Conservation (phyloP, 352 stramenopile species). For the Pythium aquatile region DNA sequence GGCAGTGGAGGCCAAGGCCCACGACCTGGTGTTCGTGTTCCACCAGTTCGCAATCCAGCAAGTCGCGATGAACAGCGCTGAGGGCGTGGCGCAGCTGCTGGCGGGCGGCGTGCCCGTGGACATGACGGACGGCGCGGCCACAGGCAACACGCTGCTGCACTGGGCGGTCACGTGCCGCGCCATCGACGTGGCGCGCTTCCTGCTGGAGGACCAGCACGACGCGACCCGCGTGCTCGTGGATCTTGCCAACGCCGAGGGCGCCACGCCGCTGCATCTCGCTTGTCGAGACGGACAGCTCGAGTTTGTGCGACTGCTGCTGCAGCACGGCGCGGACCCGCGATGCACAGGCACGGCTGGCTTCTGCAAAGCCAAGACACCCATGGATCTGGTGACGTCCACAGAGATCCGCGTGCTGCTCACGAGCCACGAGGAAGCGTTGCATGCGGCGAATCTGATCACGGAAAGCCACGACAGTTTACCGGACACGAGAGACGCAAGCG, state of each 20-base stretch:
- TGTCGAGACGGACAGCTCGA: conserved; percentile 54
- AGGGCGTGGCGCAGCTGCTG: conserved; percentile 61
- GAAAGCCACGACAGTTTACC: neutral
- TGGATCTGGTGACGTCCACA: conserved; percentile 50
- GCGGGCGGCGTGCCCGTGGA: conserved; percentile 48
- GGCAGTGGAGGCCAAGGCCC: conserved; percentile 51
- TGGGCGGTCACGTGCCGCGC: conserved; percentile 81
- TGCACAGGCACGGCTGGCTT: conserved; percentile 48
- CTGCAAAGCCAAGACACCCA: conserved; percentile 52
- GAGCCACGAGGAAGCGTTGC: conserved; percentile 18
- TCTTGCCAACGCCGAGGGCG: conserved; percentile 60
- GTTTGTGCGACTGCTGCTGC: conserved; percentile 53
- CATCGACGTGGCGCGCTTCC: conserved; percentile 40
- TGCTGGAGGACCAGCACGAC: conserved; percentile 45
- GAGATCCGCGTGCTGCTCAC: conserved; percentile 41
- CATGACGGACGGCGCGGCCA: conserved; percentile 47
- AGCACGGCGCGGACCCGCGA: conserved; percentile 38
- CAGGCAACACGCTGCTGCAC: conserved; percentile 64
- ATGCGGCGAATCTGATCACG: neutral
- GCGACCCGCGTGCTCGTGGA: conserved; percentile 42
- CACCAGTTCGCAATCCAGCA: conserved; percentile 88
- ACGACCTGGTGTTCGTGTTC: conserved; percentile 76
- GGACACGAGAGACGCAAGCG: neutral
- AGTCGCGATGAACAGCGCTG: conserved; percentile 61
- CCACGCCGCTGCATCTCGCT: conserved; percentile 75